These are phyloP conservation scores for Bipolaris sorokiniana DNA, from an alignment of 2,329 filamentous ascomycete species.

Conservation along the genomic window DNA sequence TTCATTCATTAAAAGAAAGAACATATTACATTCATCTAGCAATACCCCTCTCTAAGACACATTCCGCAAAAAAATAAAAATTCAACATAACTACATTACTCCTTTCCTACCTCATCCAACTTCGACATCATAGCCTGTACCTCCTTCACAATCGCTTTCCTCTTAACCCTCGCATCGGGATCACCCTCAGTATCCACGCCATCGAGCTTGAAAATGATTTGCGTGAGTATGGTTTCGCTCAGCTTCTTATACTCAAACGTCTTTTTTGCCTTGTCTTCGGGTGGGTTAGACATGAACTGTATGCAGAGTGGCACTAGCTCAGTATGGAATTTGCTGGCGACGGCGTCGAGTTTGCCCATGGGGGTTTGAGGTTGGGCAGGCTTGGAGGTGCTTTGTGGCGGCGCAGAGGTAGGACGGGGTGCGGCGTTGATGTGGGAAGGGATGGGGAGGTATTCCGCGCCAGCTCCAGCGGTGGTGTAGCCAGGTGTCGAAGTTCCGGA, in stretches of 20 bases:
- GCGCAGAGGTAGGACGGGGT: slow-evolving; percentile 42
- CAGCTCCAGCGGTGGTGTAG: slow-evolving; percentile 36
- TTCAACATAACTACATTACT: background rate
- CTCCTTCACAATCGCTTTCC: slow-evolving; percentile 76
- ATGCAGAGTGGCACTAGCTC: slow-evolving; percentile 70
- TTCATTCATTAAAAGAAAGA: too few species aligned
- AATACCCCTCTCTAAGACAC: background rate
- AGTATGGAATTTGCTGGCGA: slow-evolving; percentile 67
- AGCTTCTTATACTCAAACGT: slow-evolving; percentile 77
- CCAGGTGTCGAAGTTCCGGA: slow-evolving; percentile 52
- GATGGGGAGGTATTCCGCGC: slow-evolving; percentile 48
- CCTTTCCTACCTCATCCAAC: slow-evolving; percentile 61
- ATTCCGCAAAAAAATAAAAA: background rate
- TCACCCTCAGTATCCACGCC: slow-evolving; percentile 76
- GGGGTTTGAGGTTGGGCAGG: slow-evolving; percentile 41
- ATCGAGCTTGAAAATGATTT: slow-evolving; percentile 78
- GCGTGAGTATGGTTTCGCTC: slow-evolving; percentile 76
- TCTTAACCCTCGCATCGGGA: slow-evolving; percentile 64
- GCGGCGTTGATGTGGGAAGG: slow-evolving; percentile 43
- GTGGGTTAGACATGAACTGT: slow-evolving; percentile 67
- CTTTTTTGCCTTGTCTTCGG: slow-evolving; percentile 65
- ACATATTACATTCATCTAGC: background rate
- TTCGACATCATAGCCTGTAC: slow-evolving; percentile 70
- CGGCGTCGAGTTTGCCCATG: slow-evolving; percentile 68
- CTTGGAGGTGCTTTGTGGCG: slow-evolving; percentile 38